Conservation (phyloP, 371 early-diverging fungal species). For the Encephalitozoon intestinalis region DNA sequence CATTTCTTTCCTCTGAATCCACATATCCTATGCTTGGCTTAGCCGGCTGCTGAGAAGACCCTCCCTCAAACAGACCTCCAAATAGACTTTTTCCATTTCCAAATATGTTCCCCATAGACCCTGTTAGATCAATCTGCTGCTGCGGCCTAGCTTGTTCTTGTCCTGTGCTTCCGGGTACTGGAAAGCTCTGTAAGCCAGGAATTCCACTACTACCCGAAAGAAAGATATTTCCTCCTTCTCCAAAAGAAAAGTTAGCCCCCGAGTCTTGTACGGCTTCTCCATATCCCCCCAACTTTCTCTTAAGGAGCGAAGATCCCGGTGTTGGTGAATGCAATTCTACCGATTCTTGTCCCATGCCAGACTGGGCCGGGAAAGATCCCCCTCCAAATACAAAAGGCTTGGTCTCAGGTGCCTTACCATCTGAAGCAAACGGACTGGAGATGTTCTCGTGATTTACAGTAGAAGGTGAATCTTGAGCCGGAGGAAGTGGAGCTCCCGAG, state of each 20-base stretch:
- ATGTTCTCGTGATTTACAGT: neutral
- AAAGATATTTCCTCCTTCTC: neutral
- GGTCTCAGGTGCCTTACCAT: neutral
- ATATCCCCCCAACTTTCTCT: neutral
- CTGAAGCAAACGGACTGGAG: neutral
- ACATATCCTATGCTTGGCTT: conserved; percentile 9
- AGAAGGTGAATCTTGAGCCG: neutral
- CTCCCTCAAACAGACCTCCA: neutral
- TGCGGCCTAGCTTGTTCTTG: neutral
- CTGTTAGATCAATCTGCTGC: neutral
- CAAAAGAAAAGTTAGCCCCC: neutral
- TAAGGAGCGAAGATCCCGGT: neutral
- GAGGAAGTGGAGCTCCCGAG: neutral
- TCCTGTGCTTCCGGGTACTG: neutral
- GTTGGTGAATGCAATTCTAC: neutral
- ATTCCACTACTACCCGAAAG: neutral
- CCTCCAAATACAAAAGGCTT: neutral
- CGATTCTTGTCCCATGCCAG: neutral
- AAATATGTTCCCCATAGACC: neutral
- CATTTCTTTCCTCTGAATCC: neutral
- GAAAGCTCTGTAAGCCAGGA: neutral
- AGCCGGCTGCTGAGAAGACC: neutral
- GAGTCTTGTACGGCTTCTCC: neutral
- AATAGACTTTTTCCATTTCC: neutral
- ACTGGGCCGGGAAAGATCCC: neutral